Evolutionary conservation across 345 rosid species (phyloP).

Genomic region (Salix caprea): DNA sequence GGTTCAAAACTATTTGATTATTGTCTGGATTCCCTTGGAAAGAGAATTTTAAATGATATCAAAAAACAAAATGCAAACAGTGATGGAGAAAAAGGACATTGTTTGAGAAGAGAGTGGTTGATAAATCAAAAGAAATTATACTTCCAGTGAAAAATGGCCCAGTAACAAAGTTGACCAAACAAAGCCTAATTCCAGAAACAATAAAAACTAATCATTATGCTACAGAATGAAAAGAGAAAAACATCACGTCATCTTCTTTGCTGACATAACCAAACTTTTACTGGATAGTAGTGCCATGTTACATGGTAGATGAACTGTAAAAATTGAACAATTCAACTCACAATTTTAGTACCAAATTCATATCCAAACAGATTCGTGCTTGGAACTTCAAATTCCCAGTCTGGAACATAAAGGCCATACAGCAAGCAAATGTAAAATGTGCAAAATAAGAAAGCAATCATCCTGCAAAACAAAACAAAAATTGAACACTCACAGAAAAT

Average conservation of each 20-base stretch:
- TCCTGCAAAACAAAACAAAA: constrained; percentile 39
- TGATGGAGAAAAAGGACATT: not conserved
- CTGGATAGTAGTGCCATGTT: not conserved
- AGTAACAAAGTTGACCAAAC: not conserved
- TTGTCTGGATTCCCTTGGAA: not conserved
- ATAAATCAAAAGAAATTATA: not conserved
- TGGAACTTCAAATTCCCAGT: constrained; percentile 48
- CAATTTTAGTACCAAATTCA: constrained; percentile 31
- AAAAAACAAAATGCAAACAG: not conserved
- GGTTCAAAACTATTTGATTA: not conserved
- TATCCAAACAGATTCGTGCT: constrained; percentile 13
- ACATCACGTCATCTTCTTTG: not conserved
- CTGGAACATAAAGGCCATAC: constrained; percentile 55
- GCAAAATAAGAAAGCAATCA: constrained; percentile 34
- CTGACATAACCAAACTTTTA: not conserved
- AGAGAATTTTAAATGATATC: not conserved
- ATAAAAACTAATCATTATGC: not conserved
- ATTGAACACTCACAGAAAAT: not conserved
- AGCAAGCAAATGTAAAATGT: constrained; percentile 38
- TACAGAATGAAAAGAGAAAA: not conserved
- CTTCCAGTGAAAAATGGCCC: not conserved
- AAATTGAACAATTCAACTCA: constrained; percentile 27
- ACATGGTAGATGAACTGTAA: not conserved
- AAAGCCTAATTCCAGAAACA: not conserved
- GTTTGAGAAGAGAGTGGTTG: not conserved